Evolutionary conservation across 2,329 filamentous ascomycete species (phyloP).

Genomic region (Verticillium nonalfalfae): DNA sequence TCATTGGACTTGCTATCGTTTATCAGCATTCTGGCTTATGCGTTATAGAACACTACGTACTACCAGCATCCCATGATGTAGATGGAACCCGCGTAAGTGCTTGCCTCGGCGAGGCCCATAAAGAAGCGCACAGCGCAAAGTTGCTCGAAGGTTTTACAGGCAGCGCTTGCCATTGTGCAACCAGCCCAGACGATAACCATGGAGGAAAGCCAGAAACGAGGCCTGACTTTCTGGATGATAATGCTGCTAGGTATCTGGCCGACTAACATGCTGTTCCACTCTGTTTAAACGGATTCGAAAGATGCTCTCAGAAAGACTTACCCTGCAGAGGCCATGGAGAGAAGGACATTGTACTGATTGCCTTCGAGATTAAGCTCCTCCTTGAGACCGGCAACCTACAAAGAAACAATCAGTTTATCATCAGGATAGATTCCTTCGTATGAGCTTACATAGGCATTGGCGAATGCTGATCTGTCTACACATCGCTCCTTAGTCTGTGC

Average conservation of each 20-base stretch:
- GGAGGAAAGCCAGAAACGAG: conserved; percentile 38
- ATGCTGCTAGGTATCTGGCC: conserved; percentile 38
- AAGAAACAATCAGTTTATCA: neutral
- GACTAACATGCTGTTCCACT: neutral
- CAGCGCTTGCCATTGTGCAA: conserved; percentile 29
- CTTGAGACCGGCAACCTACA: conserved; percentile 29
- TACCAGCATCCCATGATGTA: conserved; percentile 50
- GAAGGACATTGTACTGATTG: conserved; percentile 35
- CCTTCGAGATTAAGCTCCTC: conserved; percentile 41
- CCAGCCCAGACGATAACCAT: conserved; percentile 42
- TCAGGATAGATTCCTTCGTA: neutral
- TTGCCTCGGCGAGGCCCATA: conserved; percentile 29
- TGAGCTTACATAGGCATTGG: conserved; percentile 36
- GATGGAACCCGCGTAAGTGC: conserved; percentile 32
- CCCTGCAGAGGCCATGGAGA: conserved; percentile 24
- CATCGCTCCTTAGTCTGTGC: neutral
- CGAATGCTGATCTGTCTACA: conserved; percentile 29
- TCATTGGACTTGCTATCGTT: conserved; percentile 37
- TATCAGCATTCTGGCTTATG: too few species aligned
- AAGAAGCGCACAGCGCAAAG: conserved; percentile 32
- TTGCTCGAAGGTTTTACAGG: conserved; percentile 20
- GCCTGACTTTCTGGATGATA: conserved; percentile 40
- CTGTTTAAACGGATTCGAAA: neutral
- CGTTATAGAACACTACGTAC: conserved; percentile 25
- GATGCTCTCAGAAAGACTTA: conserved; percentile 16